Evolutionary conservation across 2,329 filamentous ascomycete genomes (phyloP).

Genomic region (Alternaria novae-zelandiae): DNA sequence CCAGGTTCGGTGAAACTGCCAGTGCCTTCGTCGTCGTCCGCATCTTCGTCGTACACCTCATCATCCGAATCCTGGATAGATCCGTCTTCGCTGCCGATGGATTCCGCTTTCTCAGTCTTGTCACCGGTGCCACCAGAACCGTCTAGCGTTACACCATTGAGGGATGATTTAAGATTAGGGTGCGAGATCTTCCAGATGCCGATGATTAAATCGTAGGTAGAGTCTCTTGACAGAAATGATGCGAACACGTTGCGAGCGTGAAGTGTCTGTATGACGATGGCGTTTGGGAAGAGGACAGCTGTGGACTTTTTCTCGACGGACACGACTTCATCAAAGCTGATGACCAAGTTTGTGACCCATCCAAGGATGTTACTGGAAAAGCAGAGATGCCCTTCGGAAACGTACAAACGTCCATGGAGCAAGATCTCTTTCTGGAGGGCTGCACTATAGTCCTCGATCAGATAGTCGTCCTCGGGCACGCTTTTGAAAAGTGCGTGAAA

Average conservation of each 20-base stretch:
- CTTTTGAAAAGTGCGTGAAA: conserved; percentile 95
- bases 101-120: conserved; percentile 86
- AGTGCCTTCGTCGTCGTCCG: conserved; percentile 73
- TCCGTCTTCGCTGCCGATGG: conserved; percentile 55
- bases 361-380: conserved; percentile 99
- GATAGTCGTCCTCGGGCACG: conserved; percentile 95
- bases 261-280: conserved; percentile 92
- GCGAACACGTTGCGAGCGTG: conserved; percentile 96
- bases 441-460: conserved; percentile 98
- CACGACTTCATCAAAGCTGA: conserved; percentile 97
- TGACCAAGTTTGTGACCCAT: conserved; percentile 96
- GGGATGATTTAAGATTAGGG: conserved; percentile 85
- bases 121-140: conserved; percentile 74
- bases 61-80: conserved; percentile 72
- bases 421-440: conserved; percentile 95
- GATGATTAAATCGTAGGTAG: conserved; percentile 95
- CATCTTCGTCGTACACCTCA: conserved; percentile 80
- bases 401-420: conserved; percentile 89
- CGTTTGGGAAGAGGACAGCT: conserved; percentile 94
- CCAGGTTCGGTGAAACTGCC: conserved; percentile 67
- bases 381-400: conserved; percentile 96
- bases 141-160: conserved; percentile 86
- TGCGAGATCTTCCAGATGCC: conserved; percentile 99
- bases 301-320: conserved; percentile 97
- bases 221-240: conserved; percentile 91